Evolutionary conservation across 1,284 basidiomycete species (phyloP), one percentile per base, ranked within the genome.

Genomic region (Fomitopsis palustris): DNA sequence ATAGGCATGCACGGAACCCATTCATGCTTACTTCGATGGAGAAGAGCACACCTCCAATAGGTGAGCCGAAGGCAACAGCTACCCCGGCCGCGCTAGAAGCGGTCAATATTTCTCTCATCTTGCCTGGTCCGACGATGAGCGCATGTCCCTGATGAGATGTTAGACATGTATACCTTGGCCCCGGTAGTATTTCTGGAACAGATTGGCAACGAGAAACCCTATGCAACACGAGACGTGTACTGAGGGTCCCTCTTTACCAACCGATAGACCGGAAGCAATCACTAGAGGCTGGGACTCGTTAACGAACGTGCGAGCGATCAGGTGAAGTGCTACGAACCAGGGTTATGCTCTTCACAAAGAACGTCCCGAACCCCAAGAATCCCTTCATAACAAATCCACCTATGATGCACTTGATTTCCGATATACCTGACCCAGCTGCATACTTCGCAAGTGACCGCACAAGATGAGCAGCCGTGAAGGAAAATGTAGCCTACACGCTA

Each of bases 331-430:
- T 31, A 76, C 90, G 69, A 63, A 96, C 95, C 65, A 98, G 75
- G 8, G 95, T 95, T 39, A 98, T 76, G 67, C 90, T 93, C 78
- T 98, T 98, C 73, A 98, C 90, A 61, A 87, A 79, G 64, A 98
- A 88, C 0, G 96, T 99, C 74, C 88, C 86, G 61, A 92, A 86
- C 12, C 94, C 90, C 39, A 99, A 81, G 72, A 92, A 99, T 0
- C 95, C 95, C 73, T 96, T 89, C 88, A 99, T 98, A 68, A 95
- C 84, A 74, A 99, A 99, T 1, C 97, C 97, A 5, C 93, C 93
- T 21, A 99, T 78, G 66, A 99, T 98, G 73, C 96, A 98, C 71
- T 99, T 99, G 77, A 99, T 98, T 75, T 99, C 97, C 25, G 95
- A 95, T 60, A 99, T 99, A 57, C 97, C 97, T 61, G 95, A 98